A percentile compares a stretch with the other conserved stretches of the same genome.
Conservation (phyloP, 2,329 filamentous ascomycete species). For the Fusarium dlaminii region DNA sequence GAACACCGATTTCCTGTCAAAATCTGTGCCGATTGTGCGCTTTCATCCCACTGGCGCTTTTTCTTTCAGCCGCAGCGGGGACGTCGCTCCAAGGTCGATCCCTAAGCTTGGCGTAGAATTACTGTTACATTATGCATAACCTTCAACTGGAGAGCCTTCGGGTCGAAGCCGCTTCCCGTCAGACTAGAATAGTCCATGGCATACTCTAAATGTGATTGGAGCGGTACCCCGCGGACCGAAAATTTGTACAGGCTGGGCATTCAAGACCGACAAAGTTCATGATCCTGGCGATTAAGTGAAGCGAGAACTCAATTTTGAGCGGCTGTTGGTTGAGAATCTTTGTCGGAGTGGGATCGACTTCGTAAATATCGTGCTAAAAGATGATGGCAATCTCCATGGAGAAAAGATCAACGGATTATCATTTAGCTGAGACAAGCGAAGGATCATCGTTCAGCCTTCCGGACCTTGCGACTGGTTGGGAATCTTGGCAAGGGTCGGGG, state of each 20-base stretch:
- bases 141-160: background rate
- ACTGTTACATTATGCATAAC: background rate
- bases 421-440: slow-evolving; percentile 25
- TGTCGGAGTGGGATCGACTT: background rate
- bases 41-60: background rate
- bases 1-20: background rate
- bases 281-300: background rate
- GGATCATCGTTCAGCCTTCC: background rate
- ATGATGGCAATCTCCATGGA: background rate
- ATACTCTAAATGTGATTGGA: slow-evolving; percentile 4
- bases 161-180: background rate
- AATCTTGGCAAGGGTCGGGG: background rate
- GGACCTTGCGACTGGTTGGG: background rate
- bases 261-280: slow-evolving; percentile 20
- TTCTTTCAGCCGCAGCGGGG: background rate
- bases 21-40: background rate
- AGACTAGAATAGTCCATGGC: background rate
- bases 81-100: background rate
- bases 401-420: slow-evolving; percentile 4
- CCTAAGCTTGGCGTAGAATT: slow-evolving; percentile 4
- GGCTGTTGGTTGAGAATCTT: background rate
- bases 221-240: slow-evolving; percentile 7
- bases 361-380: background rate
- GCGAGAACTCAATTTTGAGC: background rate
- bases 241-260: slow-evolving; percentile 2